Base-by-base conservation (phyloP, 768 basidiomycete species). In the Lactifluus piperatus region DNA sequence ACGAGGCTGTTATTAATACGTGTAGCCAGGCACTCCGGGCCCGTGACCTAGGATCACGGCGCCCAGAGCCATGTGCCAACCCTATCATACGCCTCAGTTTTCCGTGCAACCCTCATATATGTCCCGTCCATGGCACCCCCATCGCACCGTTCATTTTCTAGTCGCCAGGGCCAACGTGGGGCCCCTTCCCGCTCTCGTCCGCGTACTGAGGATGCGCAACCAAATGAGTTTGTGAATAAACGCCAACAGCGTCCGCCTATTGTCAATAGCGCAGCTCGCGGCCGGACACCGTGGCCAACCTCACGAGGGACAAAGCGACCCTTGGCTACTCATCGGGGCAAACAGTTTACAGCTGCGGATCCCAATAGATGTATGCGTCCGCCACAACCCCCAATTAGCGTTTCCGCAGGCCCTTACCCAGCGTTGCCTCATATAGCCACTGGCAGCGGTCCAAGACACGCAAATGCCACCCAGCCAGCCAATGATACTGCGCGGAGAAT, bases 171-270 rank as follows among this genome's bases (percentile, higher is more conserved):
- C 2, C 54, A 27, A 20, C 43, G 43, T 20, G 22, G 0, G 9
- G 22, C 26, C 14, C 27, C 51, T 8, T n/a, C 60, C 13, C 29
- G 44, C 30, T 9, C 52, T 18, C 44, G n/a, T 24, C 18, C 56
- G 8, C 60, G 37, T 20, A 14, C 51, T 2, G 64, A 64, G 53
- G 62, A 64, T 47, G 64, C 62, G 1, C 64, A 64, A 32, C 64
- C 62, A 41, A 64, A 64, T 14, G 62, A 64, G 30, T 54, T 45
- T 2, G 46, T 64, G 16, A 52, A 55, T 26, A 63, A 39, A 16
- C 56, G 62, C 4, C 48, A 55, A 27, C 45, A 41, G 6, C 4
- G 13, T 20, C 64, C 64, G 18, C 64, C 62, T 0, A 22, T 54
- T 0, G 39, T 64, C 32, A 55, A 20, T 9, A 59, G n/a, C n/a